Evolutionary conservation across 2,329 filamentous ascomycete species (phyloP).

Genomic region (Chrysoporthe deuterocubensis): DNA sequence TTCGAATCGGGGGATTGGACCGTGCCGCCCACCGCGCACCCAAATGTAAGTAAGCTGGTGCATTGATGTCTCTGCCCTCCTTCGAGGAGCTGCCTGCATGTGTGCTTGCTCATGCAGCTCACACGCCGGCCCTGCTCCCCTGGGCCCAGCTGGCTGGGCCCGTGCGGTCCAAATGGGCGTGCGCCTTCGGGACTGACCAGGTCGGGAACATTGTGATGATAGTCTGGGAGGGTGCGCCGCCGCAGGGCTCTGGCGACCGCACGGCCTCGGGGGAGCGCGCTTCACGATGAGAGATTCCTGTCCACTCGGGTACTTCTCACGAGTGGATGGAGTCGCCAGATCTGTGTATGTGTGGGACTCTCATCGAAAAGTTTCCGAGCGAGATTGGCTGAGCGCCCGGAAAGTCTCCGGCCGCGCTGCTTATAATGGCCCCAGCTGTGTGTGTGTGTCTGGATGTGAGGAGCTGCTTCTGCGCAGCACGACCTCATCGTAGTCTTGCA

Average conservation of each 20-base stretch:
- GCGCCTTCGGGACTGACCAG: neutral
- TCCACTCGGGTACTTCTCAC: slow-evolving; percentile 7
- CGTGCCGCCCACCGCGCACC: too few relatives aligned
- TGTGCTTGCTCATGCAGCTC: too few relatives aligned
- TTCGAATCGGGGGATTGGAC: neutral
- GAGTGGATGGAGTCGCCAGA: neutral
- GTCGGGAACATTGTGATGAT: slow-evolving; percentile 4
- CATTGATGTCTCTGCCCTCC: neutral
- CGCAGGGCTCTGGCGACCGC: neutral
- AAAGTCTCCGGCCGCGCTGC: neutral
- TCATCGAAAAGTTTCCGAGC: neutral
- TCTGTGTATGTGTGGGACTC: neutral
- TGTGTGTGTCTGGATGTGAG: neutral
- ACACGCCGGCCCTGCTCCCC: too few relatives aligned
- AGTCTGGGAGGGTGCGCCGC: neutral
- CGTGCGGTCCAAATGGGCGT: too few relatives aligned
- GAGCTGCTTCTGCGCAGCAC: neutral
- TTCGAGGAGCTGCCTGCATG: neutral
- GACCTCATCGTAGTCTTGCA: neutral
- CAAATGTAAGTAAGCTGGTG: neutral
- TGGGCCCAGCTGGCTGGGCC: too few relatives aligned
- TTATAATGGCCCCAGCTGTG: neutral
- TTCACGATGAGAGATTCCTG: neutral
- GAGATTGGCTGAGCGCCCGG: neutral
- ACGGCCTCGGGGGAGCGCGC: neutral